Base-by-base conservation (phyloP, 2,329 filamentous ascomycete species). In the Fusarium chuoi region DNA sequence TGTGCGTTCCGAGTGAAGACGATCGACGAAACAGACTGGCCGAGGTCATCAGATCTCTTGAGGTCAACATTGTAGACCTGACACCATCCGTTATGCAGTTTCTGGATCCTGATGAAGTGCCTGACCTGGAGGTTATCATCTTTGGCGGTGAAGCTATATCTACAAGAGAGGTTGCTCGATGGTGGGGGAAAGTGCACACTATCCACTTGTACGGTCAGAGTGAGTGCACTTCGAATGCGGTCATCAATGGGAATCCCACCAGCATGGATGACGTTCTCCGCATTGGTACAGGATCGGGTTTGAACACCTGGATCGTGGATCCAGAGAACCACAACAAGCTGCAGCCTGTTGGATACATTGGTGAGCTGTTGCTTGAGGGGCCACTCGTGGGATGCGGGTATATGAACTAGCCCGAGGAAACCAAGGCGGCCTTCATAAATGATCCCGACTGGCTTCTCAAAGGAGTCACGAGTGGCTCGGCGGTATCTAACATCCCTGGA, bases 1-100 rank as follows among this genome's bases (percentile, higher is more conserved):
- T 85, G 1, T 85, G 83, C 35, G 77, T 85, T 2, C 82, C 83
- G 1, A 81, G 79, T 4, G 82, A 85, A n/a, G 77, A 79, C 2
- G 77, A 84, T 17, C 80, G 82, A 73, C 74, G 36, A 38, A 38
- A 38, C 36, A 38, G 36, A 38, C 7, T 38, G 17, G 36, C 36
- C 36, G 36, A 38, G 36, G 36, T 38, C 36, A 38, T 38, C 36
- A 38, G 36, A 18, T 38, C 36, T 18, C 36, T 38, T 38, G 36
- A 38, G 36, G 36, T 38, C 36, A 38, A 38, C 52, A 57, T 49
- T 24, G 24, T 71, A 30, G 48, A 63, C 26, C 24, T 55, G 12
- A 68, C 35, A 1, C 65, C 68, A 11, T 65, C 68, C 8, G 58
- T 69, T 4, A 58, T 36, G 17, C 68, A 58, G 20, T 51, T 68